Evolutionary conservation across 116 monocot genomes (phyloP).

Genomic region (Posidonia oceanica): DNA sequence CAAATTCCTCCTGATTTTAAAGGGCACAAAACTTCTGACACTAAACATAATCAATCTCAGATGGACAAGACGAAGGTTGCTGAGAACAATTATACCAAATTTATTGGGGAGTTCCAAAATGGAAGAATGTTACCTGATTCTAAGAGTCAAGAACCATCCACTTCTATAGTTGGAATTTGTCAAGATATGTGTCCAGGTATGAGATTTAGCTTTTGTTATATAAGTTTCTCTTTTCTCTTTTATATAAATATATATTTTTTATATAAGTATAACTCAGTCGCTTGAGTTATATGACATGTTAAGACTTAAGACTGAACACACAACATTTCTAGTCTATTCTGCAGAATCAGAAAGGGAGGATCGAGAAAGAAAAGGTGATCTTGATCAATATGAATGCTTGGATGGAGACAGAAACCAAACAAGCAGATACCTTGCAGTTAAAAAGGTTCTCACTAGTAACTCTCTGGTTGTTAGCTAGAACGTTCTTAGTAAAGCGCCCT

Average conservation of each 20-base stretch:
- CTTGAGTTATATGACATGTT: no score
- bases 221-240: background rate
- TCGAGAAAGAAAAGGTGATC: conserved; percentile 97
- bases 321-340: background rate
- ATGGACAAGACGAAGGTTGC: no score
- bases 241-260: no score
- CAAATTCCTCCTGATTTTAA: conserved; percentile 14
- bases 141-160: conserved; percentile 26
- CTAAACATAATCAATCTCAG: no score
- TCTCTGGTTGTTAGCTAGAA: conserved; percentile 1
- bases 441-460: conserved; percentile 45
- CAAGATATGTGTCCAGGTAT: conserved; percentile 99
- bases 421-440: conserved; percentile 72
- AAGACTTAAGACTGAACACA: no score
- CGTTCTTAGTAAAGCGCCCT: no score
- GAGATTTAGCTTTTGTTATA: background rate
- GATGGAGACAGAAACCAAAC: conserved; percentile 96
- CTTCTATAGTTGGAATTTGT: conserved; percentile 60
- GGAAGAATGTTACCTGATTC: conserved; percentile 16
- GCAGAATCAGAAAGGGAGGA: conserved; percentile 81
- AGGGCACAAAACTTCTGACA: conserved; percentile 17
- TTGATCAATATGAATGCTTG: conserved; percentile 78
- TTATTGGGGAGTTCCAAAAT: conserved; percentile 4
- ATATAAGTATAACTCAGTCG: no score
- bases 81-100: no score